Conservation (phyloP, 2,329 filamentous ascomycete genomes). For the Thielaviopsis punctulata region DNA sequence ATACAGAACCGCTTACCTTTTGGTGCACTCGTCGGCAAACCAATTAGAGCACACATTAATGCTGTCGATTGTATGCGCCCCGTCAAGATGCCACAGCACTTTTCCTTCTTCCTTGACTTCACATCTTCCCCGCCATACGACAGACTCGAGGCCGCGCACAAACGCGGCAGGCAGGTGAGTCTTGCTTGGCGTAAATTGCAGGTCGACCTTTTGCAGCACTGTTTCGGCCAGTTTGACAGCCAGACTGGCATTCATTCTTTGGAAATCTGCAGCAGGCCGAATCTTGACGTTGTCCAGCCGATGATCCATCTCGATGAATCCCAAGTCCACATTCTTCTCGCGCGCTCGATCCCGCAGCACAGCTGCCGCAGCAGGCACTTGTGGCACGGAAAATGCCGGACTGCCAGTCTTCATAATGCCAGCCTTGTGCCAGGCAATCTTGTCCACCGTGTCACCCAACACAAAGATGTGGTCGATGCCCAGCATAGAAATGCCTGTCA, state of each 20-base stretch:
- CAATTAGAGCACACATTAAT: conserved; percentile 65
- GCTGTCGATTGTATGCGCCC: conserved; percentile 84
- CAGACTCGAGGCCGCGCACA: conserved; percentile 53
- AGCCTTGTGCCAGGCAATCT: conserved; percentile 60
- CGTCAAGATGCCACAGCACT: conserved; percentile 76
- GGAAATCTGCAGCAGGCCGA: conserved; percentile 36
- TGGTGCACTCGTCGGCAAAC: conserved; percentile 45
- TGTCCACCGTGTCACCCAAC: conserved; percentile 43
- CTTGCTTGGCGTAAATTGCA: conserved; percentile 15
- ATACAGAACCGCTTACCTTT: conserved; percentile 15
- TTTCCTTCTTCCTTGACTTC: conserved; percentile 28
- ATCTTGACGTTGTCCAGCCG: conserved; percentile 30
- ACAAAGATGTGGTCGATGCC: conserved; percentile 51
- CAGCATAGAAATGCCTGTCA: conserved; percentile 44
- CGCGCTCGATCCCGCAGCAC: conserved; percentile 33
- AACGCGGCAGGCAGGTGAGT: conserved; percentile 43
- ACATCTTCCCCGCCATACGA: conserved; percentile 67
- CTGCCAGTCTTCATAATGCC: conserved; percentile 48
- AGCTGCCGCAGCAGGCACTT: conserved; percentile 26
- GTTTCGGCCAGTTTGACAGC: conserved; percentile 35
- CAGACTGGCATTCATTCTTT: conserved; percentile 39
- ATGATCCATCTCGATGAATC: conserved; percentile 28
- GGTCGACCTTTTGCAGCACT: conserved; percentile 28
- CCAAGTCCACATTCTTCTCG: conserved; percentile 33
- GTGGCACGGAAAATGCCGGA: conserved; percentile 39